Evolutionary conservation across 257 asterid species (phyloP), one percentile per base, ranked within the genome.

Genomic region (Solanum piurae): DNA sequence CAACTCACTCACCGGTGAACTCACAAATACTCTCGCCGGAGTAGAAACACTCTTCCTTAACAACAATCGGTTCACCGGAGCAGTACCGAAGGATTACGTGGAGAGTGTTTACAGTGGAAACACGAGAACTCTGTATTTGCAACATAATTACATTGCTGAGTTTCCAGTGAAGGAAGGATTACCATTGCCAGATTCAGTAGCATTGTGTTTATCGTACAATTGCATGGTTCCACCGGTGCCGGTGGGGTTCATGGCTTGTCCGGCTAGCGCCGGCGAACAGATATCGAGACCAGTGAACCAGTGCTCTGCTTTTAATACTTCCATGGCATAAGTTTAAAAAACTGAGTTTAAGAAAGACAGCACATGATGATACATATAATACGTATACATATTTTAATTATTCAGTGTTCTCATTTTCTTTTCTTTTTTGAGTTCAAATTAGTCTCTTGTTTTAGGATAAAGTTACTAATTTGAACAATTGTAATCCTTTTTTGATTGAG

Each of bases 31-130:
- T 40, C 88, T 95, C 4, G 60, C 55, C 3, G 94, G 95, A 0
- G 97, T 85, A 75, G 98, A 95, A 92, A 83, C 93, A 12, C 42
- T 94, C 55, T 95, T 94, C 76, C 89, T 95, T 4, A 95, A 95
- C 86, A 94, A 94, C 85, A 95, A 95, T 89, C 90, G 82, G 23
- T 88, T 95, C 9, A 74, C 76, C 14, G 98, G 98, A 68, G 87
- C 58, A 42, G 97, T 95, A 11, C 97, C 98, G 7, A 80, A 83
- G 88, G 95, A 89, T 85, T 95, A 94, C 91, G 92, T 85, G 73
- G 91, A 86, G 27, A 90, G 94, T 86, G 91, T 95, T 82, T 77
- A 38, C 83, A 72, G 76, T 11, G 97, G 97, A 6, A 77, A 80
- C 73, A 94, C 92, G 80, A 93, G 83, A 75, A 94, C 98, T 27